Conservation (phyloP, 2,329 filamentous ascomycete genomes). For the Fusarium sarcochroum region DNA sequence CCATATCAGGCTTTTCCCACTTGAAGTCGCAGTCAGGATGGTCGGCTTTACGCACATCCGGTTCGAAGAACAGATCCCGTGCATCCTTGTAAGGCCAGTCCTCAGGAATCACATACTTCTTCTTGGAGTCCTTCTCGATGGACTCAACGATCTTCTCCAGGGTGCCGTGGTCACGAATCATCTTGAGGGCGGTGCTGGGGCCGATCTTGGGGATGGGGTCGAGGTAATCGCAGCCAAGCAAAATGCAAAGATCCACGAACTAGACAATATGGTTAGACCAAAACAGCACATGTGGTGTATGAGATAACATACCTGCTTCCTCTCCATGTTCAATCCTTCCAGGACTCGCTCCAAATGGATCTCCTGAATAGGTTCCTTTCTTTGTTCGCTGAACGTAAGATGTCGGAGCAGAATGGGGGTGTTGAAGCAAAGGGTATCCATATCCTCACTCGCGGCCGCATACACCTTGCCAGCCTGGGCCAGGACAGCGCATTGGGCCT, state of each 20-base stretch:
- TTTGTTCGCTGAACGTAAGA: slow-evolving; percentile 95
- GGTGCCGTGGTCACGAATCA: slow-evolving; percentile 91
- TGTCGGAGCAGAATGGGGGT: slow-evolving; percentile 91
- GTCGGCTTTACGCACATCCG: slow-evolving; percentile 87
- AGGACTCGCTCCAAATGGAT: slow-evolving; percentile 90
- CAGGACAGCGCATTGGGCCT: slow-evolving; percentile 94
- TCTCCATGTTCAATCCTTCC: slow-evolving; percentile 89
- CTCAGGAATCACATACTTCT: slow-evolving; percentile 89
- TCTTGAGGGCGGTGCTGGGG: slow-evolving; percentile 89
- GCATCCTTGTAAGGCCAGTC: slow-evolving; percentile 97
- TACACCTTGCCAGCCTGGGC: slow-evolving; percentile 95
- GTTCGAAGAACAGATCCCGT: slow-evolving; percentile 90
- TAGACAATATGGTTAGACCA: slow-evolving; percentile 54
- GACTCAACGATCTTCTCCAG: slow-evolving; percentile 89
- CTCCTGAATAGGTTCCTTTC: slow-evolving; percentile 97
- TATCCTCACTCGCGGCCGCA: slow-evolving; percentile 96
- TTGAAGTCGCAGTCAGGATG: slow-evolving; percentile 95
- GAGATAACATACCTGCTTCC: slow-evolving; percentile 74
- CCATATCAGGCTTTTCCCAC: slow-evolving; percentile 94
- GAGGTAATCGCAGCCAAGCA: slow-evolving; percentile 97
- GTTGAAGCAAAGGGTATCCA: slow-evolving; percentile 98
- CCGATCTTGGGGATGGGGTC: slow-evolving; percentile 97
- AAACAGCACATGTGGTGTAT: not conserved
- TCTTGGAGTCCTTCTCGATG: slow-evolving; percentile 81
- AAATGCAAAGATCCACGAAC: slow-evolving; percentile 98